phyloP scores from a whole-genome alignment of 495 filamentous ascomycete genomes.

The Aspergillus olivimuriae region DNA sequence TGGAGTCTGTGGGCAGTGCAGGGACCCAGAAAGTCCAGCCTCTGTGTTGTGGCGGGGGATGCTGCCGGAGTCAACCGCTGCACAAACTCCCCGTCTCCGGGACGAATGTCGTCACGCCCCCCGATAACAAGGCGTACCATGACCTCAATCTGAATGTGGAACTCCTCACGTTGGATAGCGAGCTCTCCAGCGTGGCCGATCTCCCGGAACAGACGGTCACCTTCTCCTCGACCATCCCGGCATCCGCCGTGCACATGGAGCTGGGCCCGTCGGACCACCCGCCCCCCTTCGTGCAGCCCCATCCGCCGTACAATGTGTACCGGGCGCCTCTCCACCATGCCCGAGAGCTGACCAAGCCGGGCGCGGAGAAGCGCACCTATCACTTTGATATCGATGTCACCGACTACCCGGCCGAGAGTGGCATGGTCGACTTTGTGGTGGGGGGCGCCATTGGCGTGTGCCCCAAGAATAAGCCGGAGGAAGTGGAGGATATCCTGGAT shows the following conservation, averaged over 20 bases:
- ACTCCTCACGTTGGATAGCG: constrained; percentile 58
- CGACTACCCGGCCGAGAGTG: constrained; percentile 79
- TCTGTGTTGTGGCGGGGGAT: constrained; percentile 87
- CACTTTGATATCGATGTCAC: constrained; percentile 97
- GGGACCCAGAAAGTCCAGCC: constrained; percentile 51
- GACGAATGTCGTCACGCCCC: constrained; percentile 50
- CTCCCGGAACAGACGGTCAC: constrained; percentile 69
- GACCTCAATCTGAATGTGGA: constrained; percentile 71
- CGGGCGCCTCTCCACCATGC: constrained; percentile 74
- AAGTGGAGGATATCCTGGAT: constrained; percentile 80
- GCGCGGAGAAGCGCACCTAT: constrained; percentile 94
- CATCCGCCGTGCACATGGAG: constrained; percentile 27
- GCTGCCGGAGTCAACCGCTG: constrained; percentile 65
- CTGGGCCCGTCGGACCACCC: constrained; percentile 52
- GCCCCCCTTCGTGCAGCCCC: constrained; percentile 87
- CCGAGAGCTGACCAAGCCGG: constrained; percentile 79
- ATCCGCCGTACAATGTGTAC: constrained; percentile 86
- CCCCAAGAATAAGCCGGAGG: constrained; percentile 71
- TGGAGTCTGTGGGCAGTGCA: constrained; percentile 35
- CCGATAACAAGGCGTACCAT: constrained; percentile 78
- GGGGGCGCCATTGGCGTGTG: constrained; percentile 92
- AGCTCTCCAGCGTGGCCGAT: constrained; percentile 60
- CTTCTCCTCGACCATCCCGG: constrained; percentile 44
- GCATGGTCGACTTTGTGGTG: constrained; percentile 87
- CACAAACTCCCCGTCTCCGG: constrained; percentile 45